phyloP scores from a whole-genome alignment of 176 grass and related monocot genomes.

The Carex littledalei region DNA sequence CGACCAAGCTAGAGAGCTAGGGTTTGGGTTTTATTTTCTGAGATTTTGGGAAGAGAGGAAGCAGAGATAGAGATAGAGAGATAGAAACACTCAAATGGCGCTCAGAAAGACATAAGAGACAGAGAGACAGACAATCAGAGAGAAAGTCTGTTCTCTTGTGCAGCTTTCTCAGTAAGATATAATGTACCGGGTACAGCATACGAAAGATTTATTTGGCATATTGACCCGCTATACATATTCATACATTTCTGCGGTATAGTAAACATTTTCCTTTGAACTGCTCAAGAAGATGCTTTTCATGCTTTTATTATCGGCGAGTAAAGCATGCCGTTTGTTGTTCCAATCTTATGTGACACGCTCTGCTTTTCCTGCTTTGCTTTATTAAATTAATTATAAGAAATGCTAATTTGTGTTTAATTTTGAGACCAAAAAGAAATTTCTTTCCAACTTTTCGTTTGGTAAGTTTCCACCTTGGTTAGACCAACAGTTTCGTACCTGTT shows the following conservation, averaged over 20 bases:
- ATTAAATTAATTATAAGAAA: neutral
- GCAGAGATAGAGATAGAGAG: neutral
- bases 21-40: constrained; percentile 2
- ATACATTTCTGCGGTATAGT: neutral
- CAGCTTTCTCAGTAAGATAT: neutral
- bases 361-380: neutral
- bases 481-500: neutral
- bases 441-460: neutral
- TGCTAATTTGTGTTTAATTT: neutral
- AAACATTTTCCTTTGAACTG: neutral
- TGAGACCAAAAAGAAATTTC: neutral
- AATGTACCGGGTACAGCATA: neutral
- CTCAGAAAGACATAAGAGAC: too few relatives aligned
- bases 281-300: constrained; percentile 17
- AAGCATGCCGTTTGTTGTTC: constrained; percentile 4
- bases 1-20: neutral
- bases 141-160: neutral
- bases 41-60: neutral
- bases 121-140: too few relatives aligned
- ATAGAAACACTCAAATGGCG: neutral
- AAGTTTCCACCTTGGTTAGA: neutral
- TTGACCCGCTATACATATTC: neutral
- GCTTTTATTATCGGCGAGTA: neutral
- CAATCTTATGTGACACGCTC: constrained; percentile 10
- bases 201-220: neutral